Evolutionary conservation across 164 flowering plant species (phyloP).

Genomic region (Macadamia tetraphylla): DNA sequence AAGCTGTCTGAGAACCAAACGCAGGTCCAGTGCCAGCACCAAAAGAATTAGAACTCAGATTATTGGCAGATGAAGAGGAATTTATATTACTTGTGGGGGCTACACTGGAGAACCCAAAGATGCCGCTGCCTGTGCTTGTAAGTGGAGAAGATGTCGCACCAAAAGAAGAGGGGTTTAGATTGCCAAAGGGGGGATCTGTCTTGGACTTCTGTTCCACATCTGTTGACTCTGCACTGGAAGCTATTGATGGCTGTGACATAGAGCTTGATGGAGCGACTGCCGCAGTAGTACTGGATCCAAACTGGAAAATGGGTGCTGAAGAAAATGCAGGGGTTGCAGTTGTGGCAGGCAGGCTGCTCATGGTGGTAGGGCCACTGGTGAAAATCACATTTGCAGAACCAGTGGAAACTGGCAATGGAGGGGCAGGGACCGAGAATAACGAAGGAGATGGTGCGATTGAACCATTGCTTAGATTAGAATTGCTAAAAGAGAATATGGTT

Average conservation of each 20-base stretch:
- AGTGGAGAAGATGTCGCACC: constrained; percentile 25
- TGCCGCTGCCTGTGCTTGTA: constrained; percentile 20
- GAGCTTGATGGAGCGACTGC: constrained; percentile 20
- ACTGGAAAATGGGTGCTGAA: constrained; percentile 26
- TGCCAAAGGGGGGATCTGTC: constrained; percentile 26
- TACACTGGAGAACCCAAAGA: constrained; percentile 41
- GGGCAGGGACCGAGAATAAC: constrained; percentile 13
- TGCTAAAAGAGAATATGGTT: constrained; percentile 28
- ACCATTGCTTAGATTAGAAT: constrained; percentile 29
- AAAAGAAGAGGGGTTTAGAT: constrained; percentile 12
- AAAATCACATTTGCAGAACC: constrained; percentile 8
- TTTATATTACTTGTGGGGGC: constrained; percentile 11
- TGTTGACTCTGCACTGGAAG: constrained; percentile 19
- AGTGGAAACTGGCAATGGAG: constrained; percentile 10
- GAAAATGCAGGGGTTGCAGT: constrained; percentile 27
- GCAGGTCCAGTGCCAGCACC: constrained; percentile 23
- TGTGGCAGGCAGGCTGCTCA: constrained; percentile 18
- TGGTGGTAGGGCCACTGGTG: constrained; percentile 5
- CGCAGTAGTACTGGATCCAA: constrained; percentile 23
- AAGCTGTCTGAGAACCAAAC: constrained; percentile 24
- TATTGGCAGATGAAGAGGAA: constrained; percentile 25
- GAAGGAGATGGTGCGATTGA: constrained; percentile 27
- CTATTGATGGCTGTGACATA: constrained; percentile 19
- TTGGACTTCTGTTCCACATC: constrained; percentile 26
- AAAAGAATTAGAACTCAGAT: constrained; percentile 25